phyloP scores from a whole-genome alignment of 2,329 filamentous ascomycete species.

The Cercospora zeina region DNA sequence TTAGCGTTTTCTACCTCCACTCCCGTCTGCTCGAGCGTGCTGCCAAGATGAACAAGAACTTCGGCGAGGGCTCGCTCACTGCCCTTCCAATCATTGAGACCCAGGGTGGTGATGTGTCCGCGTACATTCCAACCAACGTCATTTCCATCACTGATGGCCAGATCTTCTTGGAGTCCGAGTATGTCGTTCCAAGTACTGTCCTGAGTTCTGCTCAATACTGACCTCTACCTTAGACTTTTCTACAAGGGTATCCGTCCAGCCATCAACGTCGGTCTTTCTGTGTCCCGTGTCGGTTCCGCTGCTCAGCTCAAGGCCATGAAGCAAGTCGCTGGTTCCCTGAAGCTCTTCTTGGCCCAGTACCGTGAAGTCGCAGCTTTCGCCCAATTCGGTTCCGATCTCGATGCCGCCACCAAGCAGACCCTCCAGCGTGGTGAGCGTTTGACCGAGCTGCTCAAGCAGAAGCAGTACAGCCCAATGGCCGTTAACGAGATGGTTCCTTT shows the following conservation, averaged over 20 bases:
- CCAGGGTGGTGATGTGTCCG: constrained; percentile 99
- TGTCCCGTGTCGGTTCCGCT: constrained; percentile 98
- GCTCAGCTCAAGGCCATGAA: constrained; percentile 99
- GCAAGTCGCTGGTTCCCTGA: constrained; percentile 98
- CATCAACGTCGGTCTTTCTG: constrained; percentile 99
- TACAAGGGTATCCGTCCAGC: constrained; percentile 99
- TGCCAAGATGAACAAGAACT: constrained; percentile 97
- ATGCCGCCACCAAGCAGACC: constrained; percentile 98
- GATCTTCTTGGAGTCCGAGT: constrained; percentile 97
- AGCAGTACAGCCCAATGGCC: constrained; percentile 98
- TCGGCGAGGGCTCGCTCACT: constrained; percentile 87
- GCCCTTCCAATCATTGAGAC: constrained; percentile 98
- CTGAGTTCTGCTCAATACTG: not conserved
- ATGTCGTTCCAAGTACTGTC: not conserved
- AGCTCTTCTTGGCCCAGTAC: constrained; percentile 99
- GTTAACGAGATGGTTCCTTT: constrained; percentile 99
- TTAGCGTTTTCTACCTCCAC: constrained; percentile 92
- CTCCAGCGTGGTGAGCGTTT: constrained; percentile 97
- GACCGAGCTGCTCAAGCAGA: constrained; percentile 99
- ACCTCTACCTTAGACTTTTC: constrained; percentile 62
- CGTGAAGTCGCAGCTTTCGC: constrained; percentile 99
- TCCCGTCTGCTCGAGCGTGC: constrained; percentile 98
- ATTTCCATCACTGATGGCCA: constrained; percentile 99
- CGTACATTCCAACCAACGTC: constrained; percentile 98
- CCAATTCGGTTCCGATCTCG: constrained; percentile 99